phyloP scores from a whole-genome alignment of 2,329 filamentous ascomycete genomes.

The Lachnellula cervina region DNA sequence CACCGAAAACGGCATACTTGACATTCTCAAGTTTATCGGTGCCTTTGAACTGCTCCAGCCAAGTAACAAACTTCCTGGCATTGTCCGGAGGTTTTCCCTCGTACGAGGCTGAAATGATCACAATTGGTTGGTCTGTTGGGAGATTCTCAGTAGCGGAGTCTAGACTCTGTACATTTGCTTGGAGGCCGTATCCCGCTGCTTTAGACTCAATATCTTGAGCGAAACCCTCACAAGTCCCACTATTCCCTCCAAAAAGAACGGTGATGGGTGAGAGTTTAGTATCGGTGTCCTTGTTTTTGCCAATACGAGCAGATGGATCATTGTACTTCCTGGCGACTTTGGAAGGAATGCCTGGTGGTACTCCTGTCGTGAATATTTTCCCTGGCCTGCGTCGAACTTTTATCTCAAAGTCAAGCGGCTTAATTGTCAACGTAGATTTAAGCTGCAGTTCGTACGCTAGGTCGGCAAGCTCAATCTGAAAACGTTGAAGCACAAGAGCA shows the following conservation, averaged over 20 bases:
- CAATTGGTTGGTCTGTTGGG: constrained; percentile 53
- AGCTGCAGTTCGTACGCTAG: constrained; percentile 52
- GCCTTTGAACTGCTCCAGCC: constrained; percentile 50
- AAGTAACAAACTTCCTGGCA: constrained; percentile 61
- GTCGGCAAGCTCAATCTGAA: constrained; percentile 59
- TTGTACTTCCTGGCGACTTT: constrained; percentile 8
- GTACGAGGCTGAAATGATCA: constrained; percentile 66
- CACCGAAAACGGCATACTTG: constrained; percentile 64
- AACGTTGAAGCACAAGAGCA: constrained; percentile 64
- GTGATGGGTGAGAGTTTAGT: constrained; percentile 36
- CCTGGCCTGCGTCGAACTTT: constrained; percentile 50
- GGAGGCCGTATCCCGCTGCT: constrained; percentile 55
- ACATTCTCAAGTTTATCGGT: constrained; percentile 45
- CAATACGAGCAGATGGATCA: constrained; percentile 2
- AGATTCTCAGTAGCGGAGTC: constrained; percentile 58
- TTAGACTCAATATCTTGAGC: constrained; percentile 57
- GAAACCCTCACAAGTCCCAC: constrained; percentile 67
- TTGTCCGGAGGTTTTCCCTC: constrained; percentile 71
- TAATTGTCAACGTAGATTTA: constrained; percentile 54
- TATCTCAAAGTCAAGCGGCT: constrained; percentile 60
- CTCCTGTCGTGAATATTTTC: constrained; percentile 26
- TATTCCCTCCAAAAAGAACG: constrained; percentile 68
- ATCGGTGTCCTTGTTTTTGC: too few relatives aligned
- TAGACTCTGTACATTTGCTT: constrained; percentile 37
- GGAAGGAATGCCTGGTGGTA: constrained; percentile 2